A percentile compares a stretch with the other conserved stretches of the same genome.
phyloP scores from a whole-genome alignment of 164 flowering plant species.

The Aristolochia contorta region DNA sequence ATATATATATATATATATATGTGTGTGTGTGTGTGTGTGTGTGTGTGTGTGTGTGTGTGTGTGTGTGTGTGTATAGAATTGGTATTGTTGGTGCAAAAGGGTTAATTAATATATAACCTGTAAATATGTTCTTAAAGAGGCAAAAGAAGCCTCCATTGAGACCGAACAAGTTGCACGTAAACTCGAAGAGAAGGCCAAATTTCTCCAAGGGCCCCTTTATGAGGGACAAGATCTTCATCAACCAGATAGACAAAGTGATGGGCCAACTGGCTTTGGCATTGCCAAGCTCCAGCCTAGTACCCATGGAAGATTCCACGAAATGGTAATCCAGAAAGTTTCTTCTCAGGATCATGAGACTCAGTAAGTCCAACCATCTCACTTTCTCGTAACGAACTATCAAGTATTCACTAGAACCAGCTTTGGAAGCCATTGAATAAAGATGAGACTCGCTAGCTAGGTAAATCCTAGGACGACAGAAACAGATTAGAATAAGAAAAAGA shows the following conservation, averaged over 20 bases:
- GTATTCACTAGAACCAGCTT: too few relatives aligned
- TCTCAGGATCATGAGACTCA: constrained; percentile 6
- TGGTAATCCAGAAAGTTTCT: constrained; percentile 5
- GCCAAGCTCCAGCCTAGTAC: constrained; percentile 2
- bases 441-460: too few relatives aligned
- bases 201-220: neutral
- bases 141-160: neutral
- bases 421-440: too few relatives aligned
- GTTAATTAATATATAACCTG: neutral
- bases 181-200: constrained; percentile 9
- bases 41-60: too few relatives aligned
- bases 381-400: constrained; percentile 6
- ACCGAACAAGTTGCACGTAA: constrained; percentile 11
- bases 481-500: too few relatives aligned
- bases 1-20: too few relatives aligned
- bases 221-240: constrained; percentile 9
- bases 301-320: constrained; percentile 3
- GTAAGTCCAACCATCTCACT: constrained; percentile 5
- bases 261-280: neutral
- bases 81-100: neutral
- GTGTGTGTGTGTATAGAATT: too few relatives aligned
- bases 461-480: too few relatives aligned
- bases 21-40: too few relatives aligned
- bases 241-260: constrained; percentile 2
- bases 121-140: neutral